These are phyloP conservation scores for Monilinia fructicola DNA, from an alignment of 2,329 filamentous ascomycete species.

Conservation along the genomic window DNA sequence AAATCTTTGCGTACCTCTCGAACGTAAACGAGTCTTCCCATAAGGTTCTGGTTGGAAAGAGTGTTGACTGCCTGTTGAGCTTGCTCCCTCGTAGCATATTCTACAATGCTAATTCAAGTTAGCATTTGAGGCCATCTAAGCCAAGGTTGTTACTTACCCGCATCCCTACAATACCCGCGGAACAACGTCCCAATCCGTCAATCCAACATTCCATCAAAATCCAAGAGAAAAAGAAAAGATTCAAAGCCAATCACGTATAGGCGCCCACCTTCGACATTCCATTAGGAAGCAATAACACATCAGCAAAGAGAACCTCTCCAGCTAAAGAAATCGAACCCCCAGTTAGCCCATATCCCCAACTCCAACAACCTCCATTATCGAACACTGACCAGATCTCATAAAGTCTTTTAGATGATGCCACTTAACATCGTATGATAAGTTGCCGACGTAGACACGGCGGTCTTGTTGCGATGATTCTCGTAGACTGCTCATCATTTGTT, in stretches of 20 bases:
- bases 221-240: conserved; percentile 53
- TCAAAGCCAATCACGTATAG: conserved; percentile 80
- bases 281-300: conserved; percentile 99
- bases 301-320: conserved; percentile 98
- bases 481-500: conserved; percentile 94
- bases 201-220: conserved; percentile 90
- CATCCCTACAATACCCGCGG: conserved; percentile 95
- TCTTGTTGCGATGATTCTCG: conserved; percentile 96
- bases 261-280: conserved; percentile 99
- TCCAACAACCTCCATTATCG: conserved; percentile 28
- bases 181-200: conserved; percentile 97
- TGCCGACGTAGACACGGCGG: conserved; percentile 98
- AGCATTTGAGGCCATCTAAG: neutral
- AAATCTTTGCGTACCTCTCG: conserved; percentile 69
- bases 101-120: conserved; percentile 79
- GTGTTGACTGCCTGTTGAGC: conserved; percentile 95
- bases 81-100: conserved; percentile 99
- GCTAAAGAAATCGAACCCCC: conserved; percentile 55
- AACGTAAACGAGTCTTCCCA: conserved; percentile 98
- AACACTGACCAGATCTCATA: conserved; percentile 91
- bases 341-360: conserved; percentile 44
- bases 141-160: conserved; percentile 70
- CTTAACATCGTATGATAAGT: conserved; percentile 98
- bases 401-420: conserved; percentile 99
- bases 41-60: conserved; percentile 98